A percentile compares a stretch with the other conserved stretches of the same genome.
Evolutionary conservation across 2,329 filamentous ascomycete species (phyloP).

Genomic region (Emericellopsis cladophorae): DNA sequence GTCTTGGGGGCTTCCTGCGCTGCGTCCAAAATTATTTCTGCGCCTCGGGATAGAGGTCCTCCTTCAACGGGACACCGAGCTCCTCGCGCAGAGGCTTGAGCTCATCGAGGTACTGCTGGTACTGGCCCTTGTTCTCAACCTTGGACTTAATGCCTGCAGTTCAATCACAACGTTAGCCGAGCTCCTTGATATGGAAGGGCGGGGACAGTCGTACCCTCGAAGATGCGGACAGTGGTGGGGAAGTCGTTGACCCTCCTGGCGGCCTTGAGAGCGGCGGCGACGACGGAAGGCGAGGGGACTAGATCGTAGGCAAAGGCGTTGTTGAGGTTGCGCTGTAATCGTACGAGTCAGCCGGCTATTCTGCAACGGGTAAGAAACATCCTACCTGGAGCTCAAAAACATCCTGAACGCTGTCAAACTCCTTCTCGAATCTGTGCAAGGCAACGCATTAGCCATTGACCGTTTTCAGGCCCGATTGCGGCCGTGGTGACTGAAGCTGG

Average conservation of each 20-base stretch:
- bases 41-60: conserved; percentile 74
- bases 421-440: conserved; percentile 82
- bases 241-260: conserved; percentile 96
- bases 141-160: conserved; percentile 86
- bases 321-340: conserved; percentile 72
- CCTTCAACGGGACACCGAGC: conserved; percentile 81
- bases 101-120: conserved; percentile 90
- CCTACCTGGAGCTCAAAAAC: conserved; percentile 98
- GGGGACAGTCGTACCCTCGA: conserved; percentile 65
- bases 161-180: conserved; percentile 7
- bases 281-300: conserved; percentile 84
- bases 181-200: background rate
- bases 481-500: background rate
- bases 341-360: background rate
- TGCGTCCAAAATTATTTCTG: conserved; percentile 19
- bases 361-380: background rate
- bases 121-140: conserved; percentile 97
- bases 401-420: conserved; percentile 94
- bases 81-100: conserved; percentile 89
- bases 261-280: conserved; percentile 83
- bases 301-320: conserved; percentile 99
- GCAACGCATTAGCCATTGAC: conserved; percentile 15
- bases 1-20: background rate
- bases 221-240: conserved; percentile 94
- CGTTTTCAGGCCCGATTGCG: background rate